Base-by-base conservation (phyloP, 352 stramenopile species). In the Phytophthora uliginosa region DNA sequence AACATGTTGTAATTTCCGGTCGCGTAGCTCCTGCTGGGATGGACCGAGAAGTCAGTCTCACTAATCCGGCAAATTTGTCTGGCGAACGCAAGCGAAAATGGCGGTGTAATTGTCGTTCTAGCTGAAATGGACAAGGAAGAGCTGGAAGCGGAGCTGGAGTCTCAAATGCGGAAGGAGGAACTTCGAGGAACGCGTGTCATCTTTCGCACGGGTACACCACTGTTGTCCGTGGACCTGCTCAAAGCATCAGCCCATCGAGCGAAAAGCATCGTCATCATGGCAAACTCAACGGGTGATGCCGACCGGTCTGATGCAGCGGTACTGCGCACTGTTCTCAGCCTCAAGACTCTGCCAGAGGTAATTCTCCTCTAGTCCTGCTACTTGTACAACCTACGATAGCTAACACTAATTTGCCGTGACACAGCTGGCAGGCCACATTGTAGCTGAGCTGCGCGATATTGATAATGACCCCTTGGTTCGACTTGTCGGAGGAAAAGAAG, bases 361-460 rank as follows among this genome's bases (percentile, higher is more conserved):
- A 54, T 18, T 62, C 8, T 58, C 5, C 8, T 40, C 10, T 26
- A 4, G 2, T 9, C 3, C n/a, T 28, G 9, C 2, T 48, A 15
- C 24, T 45, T 8, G 28, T 45, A 26, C 3, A 45, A n/a, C 8
- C 10, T 9, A 18, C 9, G 9, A 31, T 28, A 9, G 0, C 31
- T 59, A 59, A 59, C 28, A 8, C 3, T 20, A 0, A 38, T 31
- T 64, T 33, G 47, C 6, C 18, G 5, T 66, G 2, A 26, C 45
- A 28, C 12, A 91, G 81, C 38, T 91, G 10, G 28, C 71, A 15
- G 86, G 85, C 4, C 88, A 96, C 56, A 91, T 97, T n/a, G 89
- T 97, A 9, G 89, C 86, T 5, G 90, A 97, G 62, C 69, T 96
- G 20, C 80, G 89, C 7, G 90, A 97, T 53, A 85, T 96, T n/a